Evolutionary conservation across 805 yeast genomes (phyloP).

Genomic region (Candida ovalis): DNA sequence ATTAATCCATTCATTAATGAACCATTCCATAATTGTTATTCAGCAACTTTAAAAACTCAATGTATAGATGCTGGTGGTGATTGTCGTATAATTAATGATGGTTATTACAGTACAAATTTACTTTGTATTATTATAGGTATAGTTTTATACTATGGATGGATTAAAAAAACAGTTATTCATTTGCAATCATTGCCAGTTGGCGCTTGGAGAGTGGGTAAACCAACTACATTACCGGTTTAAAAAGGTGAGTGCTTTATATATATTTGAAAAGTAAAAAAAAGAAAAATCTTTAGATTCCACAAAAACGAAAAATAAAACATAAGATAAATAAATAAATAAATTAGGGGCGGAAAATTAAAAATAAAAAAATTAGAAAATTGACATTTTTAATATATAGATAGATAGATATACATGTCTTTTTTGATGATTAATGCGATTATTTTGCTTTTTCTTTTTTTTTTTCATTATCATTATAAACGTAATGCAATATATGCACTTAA

Average conservation of each 20-base stretch:
- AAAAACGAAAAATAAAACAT: background rate
- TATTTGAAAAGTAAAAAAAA: background rate
- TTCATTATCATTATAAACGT: background rate
- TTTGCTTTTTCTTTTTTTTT: too few species aligned
- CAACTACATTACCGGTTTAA: slow-evolving; percentile 8
- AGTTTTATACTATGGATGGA: slow-evolving; percentile 58
- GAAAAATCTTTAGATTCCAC: background rate
- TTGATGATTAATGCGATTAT: too few species aligned
- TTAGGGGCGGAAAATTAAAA: too few species aligned
- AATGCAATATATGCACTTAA: slow-evolving; percentile 36
- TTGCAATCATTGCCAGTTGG: slow-evolving; percentile 70
- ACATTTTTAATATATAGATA: too few species aligned
- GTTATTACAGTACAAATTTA: slow-evolving; percentile 75
- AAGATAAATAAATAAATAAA: background rate
- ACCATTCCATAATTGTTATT: slow-evolving; percentile 29
- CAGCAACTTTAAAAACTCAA: slow-evolving; percentile 35
- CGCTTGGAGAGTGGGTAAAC: slow-evolving; percentile 64
- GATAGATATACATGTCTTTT: too few species aligned
- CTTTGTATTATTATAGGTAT: slow-evolving; percentile 70
- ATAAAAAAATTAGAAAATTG: too few species aligned
- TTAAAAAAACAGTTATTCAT: slow-evolving; percentile 54
- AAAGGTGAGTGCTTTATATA: background rate
- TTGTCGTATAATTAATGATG: slow-evolving; percentile 60
- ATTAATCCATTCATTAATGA: slow-evolving; percentile 24
- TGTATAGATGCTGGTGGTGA: slow-evolving; percentile 56